Evolutionary conservation across 768 basidiomycete species (phyloP).

Genomic region (Royoungia palumana): DNA sequence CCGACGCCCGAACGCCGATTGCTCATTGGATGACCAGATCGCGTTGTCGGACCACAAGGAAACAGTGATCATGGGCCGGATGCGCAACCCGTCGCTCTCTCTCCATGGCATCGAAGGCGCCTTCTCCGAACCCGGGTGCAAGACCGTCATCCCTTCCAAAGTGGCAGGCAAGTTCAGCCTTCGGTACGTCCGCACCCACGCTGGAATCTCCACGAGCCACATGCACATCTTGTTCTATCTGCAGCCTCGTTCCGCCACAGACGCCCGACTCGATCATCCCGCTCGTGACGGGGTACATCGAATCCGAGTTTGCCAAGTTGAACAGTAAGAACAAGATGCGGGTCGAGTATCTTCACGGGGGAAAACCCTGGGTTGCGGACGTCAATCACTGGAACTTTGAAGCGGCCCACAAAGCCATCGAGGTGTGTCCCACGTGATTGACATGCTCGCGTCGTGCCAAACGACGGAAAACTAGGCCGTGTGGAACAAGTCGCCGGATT

Average conservation of each 20-base stretch:
- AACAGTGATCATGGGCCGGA: conserved; percentile 83
- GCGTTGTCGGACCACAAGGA: conserved; percentile 77
- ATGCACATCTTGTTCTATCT: not conserved
- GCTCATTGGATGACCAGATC: conserved; percentile 33
- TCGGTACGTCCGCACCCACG: conserved; percentile 47
- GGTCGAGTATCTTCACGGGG: conserved; percentile 72
- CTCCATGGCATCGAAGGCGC: conserved; percentile 96
- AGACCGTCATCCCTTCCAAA: conserved; percentile 93
- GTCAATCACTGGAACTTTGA: conserved; percentile 90
- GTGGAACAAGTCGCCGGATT: conserved; percentile 73
- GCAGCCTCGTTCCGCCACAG: conserved; percentile 80
- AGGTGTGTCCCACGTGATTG: conserved; percentile 38
- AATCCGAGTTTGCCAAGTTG: conserved; percentile 80
- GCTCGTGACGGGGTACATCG: conserved; percentile 65
- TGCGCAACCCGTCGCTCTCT: conserved; percentile 86
- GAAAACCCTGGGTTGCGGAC: conserved; percentile 87
- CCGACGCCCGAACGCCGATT: not conserved
- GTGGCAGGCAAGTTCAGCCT: conserved; percentile 93
- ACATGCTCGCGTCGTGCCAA: not conserved
- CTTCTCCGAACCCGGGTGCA: conserved; percentile 76
- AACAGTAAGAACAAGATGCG: conserved; percentile 78
- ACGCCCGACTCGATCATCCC: conserved; percentile 71
- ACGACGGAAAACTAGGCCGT: conserved; percentile 30
- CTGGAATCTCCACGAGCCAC: not conserved
- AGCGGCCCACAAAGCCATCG: conserved; percentile 84